A percentile compares a stretch with the other conserved stretches of the same genome.
phyloP scores from a whole-genome alignment of 2,329 filamentous ascomycete species.

The Hypoxylon sp. region DNA sequence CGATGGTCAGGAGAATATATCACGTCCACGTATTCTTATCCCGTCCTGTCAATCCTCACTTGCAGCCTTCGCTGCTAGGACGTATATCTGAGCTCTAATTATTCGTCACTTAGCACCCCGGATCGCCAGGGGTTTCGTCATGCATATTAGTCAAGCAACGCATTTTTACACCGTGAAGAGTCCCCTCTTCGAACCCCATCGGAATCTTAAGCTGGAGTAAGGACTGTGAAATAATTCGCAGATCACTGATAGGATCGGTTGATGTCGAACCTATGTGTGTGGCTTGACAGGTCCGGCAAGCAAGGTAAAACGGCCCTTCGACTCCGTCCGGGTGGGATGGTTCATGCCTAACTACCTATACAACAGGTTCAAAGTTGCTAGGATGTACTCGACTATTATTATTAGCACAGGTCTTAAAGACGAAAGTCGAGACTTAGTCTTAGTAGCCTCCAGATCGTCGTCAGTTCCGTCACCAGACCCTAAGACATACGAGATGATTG shows the following conservation, averaged over 20 bases:
- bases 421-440: not conserved
- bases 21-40: slow-evolving; percentile 28
- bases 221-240: slow-evolving; percentile 13
- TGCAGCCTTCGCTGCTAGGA: slow-evolving; percentile 5
- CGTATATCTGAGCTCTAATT: slow-evolving; percentile 12
- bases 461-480: slow-evolving; percentile 2
- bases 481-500: slow-evolving; percentile 5
- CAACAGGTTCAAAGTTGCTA: slow-evolving; percentile 12
- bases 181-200: slow-evolving; percentile 11
- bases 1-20: slow-evolving; percentile 31
- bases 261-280: slow-evolving; percentile 13
- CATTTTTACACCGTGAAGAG: slow-evolving; percentile 14
- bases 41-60: slow-evolving; percentile 18
- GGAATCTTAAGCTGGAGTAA: slow-evolving; percentile 8
- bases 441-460: slow-evolving; percentile 1
- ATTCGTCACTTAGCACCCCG: slow-evolving; percentile 8
- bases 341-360: slow-evolving; percentile 16
- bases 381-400: slow-evolving; percentile 6
- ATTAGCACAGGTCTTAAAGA: slow-evolving; percentile 4
- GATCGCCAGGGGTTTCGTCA: slow-evolving; percentile 14
- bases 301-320: slow-evolving; percentile 42
- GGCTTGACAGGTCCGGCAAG: slow-evolving; percentile 22
- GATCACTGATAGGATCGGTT: slow-evolving; percentile 31
- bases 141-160: slow-evolving; percentile 24
- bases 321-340: slow-evolving; percentile 36